Evolutionary conservation across 768 basidiomycete species (phyloP).

Genomic region (Mycena vitilis): DNA sequence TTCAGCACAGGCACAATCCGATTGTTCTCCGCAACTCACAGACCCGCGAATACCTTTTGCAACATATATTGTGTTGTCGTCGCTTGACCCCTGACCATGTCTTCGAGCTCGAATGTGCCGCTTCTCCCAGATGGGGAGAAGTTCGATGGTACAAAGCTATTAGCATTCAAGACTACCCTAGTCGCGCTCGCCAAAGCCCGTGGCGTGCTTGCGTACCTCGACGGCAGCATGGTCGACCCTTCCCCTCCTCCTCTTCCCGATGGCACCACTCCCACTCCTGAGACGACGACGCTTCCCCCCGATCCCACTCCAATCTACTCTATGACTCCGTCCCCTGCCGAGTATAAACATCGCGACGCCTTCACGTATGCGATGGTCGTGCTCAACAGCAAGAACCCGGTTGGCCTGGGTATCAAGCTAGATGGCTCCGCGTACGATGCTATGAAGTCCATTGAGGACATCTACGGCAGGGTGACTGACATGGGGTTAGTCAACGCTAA

Average conservation of each 20-base stretch:
- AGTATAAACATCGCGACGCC: constrained; percentile 38
- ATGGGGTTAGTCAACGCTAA: constrained; percentile 30
- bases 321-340: constrained; percentile 29
- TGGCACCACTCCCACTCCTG: background rate
- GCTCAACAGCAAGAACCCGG: constrained; percentile 35
- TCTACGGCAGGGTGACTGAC: constrained; percentile 24
- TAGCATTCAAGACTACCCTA: constrained; percentile 10
- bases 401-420: constrained; percentile 38
- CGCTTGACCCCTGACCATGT: constrained; percentile 4
- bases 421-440: constrained; percentile 40
- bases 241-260: background rate
- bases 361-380: constrained; percentile 25
- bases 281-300: background rate
- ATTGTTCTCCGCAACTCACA: background rate
- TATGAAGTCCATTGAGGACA: constrained; percentile 35
- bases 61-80: constrained; percentile 10
- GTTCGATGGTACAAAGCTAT: constrained; percentile 7
- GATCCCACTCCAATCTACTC: constrained; percentile 26
- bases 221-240: background rate
- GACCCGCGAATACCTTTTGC: background rate
- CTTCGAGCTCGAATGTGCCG: constrained; percentile 7
- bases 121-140: constrained; percentile 21
- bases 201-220: constrained; percentile 4
- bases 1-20: background rate
- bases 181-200: constrained; percentile 15